phyloP scores from a whole-genome alignment of 2,329 filamentous ascomycete species.

The Aspergillus pseudoglaucus region DNA sequence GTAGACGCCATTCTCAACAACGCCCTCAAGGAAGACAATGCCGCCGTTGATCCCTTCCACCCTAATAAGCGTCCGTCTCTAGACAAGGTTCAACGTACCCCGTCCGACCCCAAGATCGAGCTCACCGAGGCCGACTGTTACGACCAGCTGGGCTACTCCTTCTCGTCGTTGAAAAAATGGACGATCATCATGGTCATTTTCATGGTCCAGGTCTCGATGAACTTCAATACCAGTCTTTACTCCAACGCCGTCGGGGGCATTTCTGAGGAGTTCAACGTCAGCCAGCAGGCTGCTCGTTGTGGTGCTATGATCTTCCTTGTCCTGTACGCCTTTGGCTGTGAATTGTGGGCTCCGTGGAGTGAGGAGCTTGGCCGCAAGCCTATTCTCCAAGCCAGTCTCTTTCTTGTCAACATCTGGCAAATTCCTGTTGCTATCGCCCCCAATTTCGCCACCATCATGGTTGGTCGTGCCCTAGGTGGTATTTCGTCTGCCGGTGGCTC shows the following conservation, averaged over 20 bases:
- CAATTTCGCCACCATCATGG: constrained; percentile 65
- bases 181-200: constrained; percentile 67
- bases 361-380: constrained; percentile 75
- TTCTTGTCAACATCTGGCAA: constrained; percentile 72
- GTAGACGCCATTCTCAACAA: constrained; percentile 18
- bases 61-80: constrained; percentile 5
- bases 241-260: constrained; percentile 64
- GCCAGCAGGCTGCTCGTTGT: constrained; percentile 60
- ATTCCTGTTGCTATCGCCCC: constrained; percentile 65
- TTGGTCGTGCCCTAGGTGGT: constrained; percentile 64
- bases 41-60: not conserved
- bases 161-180: constrained; percentile 61
- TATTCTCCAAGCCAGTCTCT: constrained; percentile 64
- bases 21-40: not conserved
- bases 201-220: constrained; percentile 68
- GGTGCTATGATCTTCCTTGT: constrained; percentile 75
- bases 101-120: constrained; percentile 21
- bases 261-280: constrained; percentile 60
- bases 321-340: constrained; percentile 76
- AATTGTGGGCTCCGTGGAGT: constrained; percentile 82
- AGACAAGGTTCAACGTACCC: constrained; percentile 21
- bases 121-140: constrained; percentile 57
- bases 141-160: constrained; percentile 58
- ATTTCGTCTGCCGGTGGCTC: constrained; percentile 66
- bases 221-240: constrained; percentile 70